Evolutionary conservation across 2,329 filamentous ascomycete genomes (phyloP), one percentile per base, ranked within the genome.

Genomic region (Zarea fungicola): DNA sequence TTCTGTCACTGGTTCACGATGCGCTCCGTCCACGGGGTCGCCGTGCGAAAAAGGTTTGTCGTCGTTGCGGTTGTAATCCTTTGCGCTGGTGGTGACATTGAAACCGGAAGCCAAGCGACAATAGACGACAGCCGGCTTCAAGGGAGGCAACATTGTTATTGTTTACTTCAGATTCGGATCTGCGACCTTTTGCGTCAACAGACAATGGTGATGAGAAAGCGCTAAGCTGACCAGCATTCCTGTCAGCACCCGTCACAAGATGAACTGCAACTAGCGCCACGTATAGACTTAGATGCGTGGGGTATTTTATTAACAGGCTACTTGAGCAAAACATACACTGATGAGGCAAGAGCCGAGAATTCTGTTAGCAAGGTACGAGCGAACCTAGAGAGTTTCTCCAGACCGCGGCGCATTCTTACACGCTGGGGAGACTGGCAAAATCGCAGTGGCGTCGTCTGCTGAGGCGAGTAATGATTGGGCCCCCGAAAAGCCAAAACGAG

Each of bases 341-440:
- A n/a, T n/a, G n/a, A n/a, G n/a, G n/a, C n/a, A n/a, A n/a, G n/a
- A n/a, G n/a, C n/a, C n/a, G n/a, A n/a, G n/a, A n/a, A n/a, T n/a
- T n/a, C n/a, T n/a, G n/a, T n/a, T n/a, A n/a, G n/a, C n/a, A n/a
- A n/a, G n/a, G n/a, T n/a, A 13, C 26, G 13, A 29, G 26, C 26
- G 13, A 29, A 29, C 7, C 26, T 13, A 7, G 7, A 7, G 13
- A 29, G 13, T 7, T 7, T 29, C 7, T 29, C 7, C 7, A 29
- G 13, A 13, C 7, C 26, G 18, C 19, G 35, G 44, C 44, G 34
- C 19, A 34, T 39, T 21, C 23, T 40, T 48, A 41, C 29, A 41
- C 44, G 44, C 44, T 47, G 6, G 36, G 40, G 44, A n/a, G 44
- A 28, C 36, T 11, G 41, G 4, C 10, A 35, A n/a, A 22, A 48